These are phyloP conservation scores for Zymoseptoria crescenta DNA, from an alignment of 2,329 filamentous ascomycete species.

Conservation along the genomic window DNA sequence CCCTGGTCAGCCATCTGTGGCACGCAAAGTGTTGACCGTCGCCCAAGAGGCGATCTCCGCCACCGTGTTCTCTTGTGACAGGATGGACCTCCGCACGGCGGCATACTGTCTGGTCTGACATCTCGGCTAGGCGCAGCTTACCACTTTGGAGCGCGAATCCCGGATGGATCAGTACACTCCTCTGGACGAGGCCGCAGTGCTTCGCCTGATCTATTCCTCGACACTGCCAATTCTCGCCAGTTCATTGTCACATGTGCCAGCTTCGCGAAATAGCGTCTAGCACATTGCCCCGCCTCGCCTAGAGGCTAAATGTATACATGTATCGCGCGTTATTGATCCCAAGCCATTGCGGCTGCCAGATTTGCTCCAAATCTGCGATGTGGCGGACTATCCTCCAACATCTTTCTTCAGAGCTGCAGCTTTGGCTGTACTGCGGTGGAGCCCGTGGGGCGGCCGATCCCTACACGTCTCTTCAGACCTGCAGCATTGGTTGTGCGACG, in stretches of 20 bases:
- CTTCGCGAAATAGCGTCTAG: not conserved
- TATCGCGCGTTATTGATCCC: not conserved
- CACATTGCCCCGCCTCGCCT: not conserved
- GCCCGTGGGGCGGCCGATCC: no score
- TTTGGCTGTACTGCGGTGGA: not conserved
- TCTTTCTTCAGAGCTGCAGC: not conserved
- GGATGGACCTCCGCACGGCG: not conserved
- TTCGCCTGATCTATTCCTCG: not conserved
- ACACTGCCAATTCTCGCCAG: not conserved
- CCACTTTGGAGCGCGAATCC: not conserved
- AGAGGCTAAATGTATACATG: not conserved
- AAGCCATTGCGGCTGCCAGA: not conserved
- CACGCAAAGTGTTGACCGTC: not conserved
- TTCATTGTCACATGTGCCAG: not conserved
- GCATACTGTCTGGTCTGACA: not conserved
- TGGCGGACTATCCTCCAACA: not conserved
- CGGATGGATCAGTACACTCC: not conserved
- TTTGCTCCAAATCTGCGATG: not conserved
- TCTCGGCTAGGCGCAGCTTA: not conserved
- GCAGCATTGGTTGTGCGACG: not conserved
- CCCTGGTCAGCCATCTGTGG: not conserved
- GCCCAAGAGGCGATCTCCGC: not conserved
- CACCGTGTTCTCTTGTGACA: not conserved
- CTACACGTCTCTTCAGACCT: no score
- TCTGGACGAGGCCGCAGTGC: not conserved